A percentile compares a stretch with the other conserved stretches of the same genome.
Evolutionary conservation across 2,329 filamentous ascomycete genomes (phyloP).

Genomic region (Phaeosphaeriaceae sp.): DNA sequence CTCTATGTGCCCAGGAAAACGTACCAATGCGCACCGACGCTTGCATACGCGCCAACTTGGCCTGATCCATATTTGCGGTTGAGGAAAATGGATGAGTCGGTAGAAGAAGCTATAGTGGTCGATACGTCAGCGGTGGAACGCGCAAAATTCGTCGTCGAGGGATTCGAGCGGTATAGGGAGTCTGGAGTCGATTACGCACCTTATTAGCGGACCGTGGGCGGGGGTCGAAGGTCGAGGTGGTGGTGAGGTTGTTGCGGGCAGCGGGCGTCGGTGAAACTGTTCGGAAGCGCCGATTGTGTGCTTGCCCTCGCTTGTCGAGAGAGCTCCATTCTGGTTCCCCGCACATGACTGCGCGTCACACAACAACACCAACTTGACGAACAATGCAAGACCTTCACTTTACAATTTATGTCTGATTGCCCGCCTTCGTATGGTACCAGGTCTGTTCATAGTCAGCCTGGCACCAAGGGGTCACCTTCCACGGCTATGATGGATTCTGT

Average conservation of each 20-base stretch:
- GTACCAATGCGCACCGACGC: slow-evolving; percentile 53
- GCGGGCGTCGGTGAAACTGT: slow-evolving; percentile 26
- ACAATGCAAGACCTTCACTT: too few relatives aligned
- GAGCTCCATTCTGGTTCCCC: slow-evolving; percentile 3
- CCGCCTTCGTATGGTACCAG: too few relatives aligned
- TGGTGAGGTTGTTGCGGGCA: slow-evolving; percentile 31
- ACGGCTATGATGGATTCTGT: too few relatives aligned
- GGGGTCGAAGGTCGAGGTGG: slow-evolving; percentile 26
- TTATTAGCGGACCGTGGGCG: slow-evolving; percentile 35
- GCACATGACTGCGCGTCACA: neutral
- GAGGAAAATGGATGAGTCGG: slow-evolving; percentile 27
- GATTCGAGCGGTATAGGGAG: slow-evolving; percentile 11
- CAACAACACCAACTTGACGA: neutral
- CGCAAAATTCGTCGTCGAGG: slow-evolving; percentile 13
- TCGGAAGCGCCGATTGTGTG: slow-evolving; percentile 35
- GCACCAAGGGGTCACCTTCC: too few relatives aligned
- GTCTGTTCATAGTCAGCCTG: too few relatives aligned
- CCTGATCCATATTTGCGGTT: slow-evolving; percentile 55
- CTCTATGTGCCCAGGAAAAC: slow-evolving; percentile 19
- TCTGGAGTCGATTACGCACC: slow-evolving; percentile 27
- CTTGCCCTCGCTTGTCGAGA: slow-evolving; percentile 25
- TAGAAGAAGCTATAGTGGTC: slow-evolving; percentile 24
- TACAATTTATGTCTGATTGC: too few relatives aligned
- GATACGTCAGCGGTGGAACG: slow-evolving; percentile 23
- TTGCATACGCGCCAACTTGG: slow-evolving; percentile 55